Percentiles rank a stretch among this genome's conserved stretches.
Conservation (phyloP, 768 basidiomycete genomes). For the Agaricus blazei region DNA sequence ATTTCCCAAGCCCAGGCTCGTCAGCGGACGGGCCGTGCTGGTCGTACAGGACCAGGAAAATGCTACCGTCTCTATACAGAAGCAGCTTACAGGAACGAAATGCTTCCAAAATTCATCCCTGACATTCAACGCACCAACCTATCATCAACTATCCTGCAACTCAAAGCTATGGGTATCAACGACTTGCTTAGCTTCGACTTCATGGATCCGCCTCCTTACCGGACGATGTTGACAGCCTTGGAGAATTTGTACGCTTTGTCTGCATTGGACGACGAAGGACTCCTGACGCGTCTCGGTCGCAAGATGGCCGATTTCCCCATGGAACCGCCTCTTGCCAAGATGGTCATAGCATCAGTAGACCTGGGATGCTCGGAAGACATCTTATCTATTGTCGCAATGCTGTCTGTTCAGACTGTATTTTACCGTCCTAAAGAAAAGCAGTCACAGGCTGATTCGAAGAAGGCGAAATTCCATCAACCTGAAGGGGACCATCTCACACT, state of each 20-base stretch:
- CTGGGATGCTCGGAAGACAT: slow-evolving; percentile 98
- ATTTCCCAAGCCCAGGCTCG: slow-evolving; percentile 98
- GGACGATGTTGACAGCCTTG: slow-evolving; percentile 93
- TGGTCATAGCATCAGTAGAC: slow-evolving; percentile 97
- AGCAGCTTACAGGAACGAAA: slow-evolving; percentile 97
- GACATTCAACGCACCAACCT: slow-evolving; percentile 97
- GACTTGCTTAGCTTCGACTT: slow-evolving; percentile 97
- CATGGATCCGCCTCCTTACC: slow-evolving; percentile 98
- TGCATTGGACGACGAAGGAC: slow-evolving; percentile 93
- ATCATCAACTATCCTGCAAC: slow-evolving; percentile 85
- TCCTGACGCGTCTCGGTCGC: slow-evolving; percentile 88
- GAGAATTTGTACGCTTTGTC: slow-evolving; percentile 94
- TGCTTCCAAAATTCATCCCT: slow-evolving; percentile 95
- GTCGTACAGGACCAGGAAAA: slow-evolving; percentile 96
- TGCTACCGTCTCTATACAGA: slow-evolving; percentile 98
- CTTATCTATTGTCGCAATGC: slow-evolving; percentile 94
- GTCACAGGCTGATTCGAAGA: slow-evolving; percentile 98
- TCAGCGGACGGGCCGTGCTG: slow-evolving; percentile 93
- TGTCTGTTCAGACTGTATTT: slow-evolving; percentile 94
- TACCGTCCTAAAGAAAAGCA: slow-evolving; percentile 99
- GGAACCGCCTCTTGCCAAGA: slow-evolving; percentile 94
- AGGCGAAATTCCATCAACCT: slow-evolving; percentile 98
- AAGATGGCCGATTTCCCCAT: slow-evolving; percentile 99
- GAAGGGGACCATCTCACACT: slow-evolving; percentile 95
- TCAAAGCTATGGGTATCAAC: slow-evolving; percentile 99